These are phyloP conservation scores for Ogataea dorogensis DNA, from an alignment of 805 yeast genomes.

Conservation along the genomic window DNA sequence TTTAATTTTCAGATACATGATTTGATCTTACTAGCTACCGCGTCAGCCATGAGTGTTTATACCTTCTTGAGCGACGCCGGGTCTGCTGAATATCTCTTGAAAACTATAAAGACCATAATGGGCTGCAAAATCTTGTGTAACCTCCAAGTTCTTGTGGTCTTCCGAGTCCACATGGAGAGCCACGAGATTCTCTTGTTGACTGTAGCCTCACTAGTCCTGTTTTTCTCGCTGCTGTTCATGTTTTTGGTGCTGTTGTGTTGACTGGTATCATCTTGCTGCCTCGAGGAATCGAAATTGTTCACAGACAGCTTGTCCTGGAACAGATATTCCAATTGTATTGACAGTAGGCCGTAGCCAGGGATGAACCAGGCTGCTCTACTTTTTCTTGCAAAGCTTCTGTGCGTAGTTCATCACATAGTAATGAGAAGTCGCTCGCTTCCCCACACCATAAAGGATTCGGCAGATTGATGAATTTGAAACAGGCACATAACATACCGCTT, in stretches of 20 bases:
- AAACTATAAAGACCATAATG: conserved; percentile 1
- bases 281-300: conserved; percentile 52
- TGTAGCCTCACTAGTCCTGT: too few species aligned
- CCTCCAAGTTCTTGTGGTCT: conserved; percentile 14
- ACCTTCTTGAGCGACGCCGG: conserved; percentile 5
- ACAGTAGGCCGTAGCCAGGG: background rate
- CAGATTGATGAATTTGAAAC: too few species aligned
- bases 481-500: too few species aligned
- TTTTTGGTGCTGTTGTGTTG: conserved; percentile 32
- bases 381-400: conserved; percentile 4
- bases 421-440: background rate
- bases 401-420: too few species aligned
- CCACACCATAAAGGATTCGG: too few species aligned
- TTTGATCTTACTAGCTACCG: conserved; percentile 3
- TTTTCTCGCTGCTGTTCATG: conserved; percentile 33
- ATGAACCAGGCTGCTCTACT: conserved; percentile 8
- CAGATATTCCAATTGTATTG: background rate
- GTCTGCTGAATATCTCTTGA: conserved; percentile 1
- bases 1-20: too few species aligned
- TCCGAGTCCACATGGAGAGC: conserved; percentile 18
- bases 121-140: conserved; percentile 17
- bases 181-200: conserved; percentile 19
- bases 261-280: conserved; percentile 38
- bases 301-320: conserved; percentile 47
- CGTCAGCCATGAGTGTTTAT: conserved; percentile 4